Conservation (phyloP, 2,329 filamentous ascomycete species). For the Trichoderma sp. region DNA sequence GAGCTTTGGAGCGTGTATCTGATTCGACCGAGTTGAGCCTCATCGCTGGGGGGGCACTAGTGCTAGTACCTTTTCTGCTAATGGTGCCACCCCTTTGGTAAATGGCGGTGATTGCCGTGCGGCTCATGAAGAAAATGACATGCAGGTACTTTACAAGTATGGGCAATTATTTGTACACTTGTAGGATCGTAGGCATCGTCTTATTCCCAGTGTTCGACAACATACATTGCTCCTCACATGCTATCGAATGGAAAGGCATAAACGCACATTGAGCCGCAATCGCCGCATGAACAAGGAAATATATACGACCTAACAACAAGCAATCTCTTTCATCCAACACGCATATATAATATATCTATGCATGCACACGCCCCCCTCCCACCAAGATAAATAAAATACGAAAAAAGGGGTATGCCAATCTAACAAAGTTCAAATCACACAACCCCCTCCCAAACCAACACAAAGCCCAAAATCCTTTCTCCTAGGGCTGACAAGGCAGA, state of each 20-base stretch:
- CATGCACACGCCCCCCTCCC: background rate
- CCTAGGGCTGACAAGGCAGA: constrained; percentile 26
- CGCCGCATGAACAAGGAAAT: background rate
- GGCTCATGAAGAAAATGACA: background rate
- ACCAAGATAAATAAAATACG: background rate
- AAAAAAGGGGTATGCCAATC: background rate
- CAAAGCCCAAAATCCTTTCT: background rate
- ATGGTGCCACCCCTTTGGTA: background rate
- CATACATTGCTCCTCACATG: background rate
- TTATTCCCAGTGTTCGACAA: background rate
- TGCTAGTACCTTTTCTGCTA: background rate
- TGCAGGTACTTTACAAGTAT: background rate
- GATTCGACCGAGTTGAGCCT: background rate
- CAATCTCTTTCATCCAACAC: background rate
- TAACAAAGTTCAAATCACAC: background rate
- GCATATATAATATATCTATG: background rate
- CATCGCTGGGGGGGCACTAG: background rate
- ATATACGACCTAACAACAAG: background rate
- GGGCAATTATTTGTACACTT: background rate
- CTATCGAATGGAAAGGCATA: background rate
- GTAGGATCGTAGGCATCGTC: background rate
- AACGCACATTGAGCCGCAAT: background rate
- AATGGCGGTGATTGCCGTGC: background rate
- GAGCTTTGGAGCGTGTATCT: background rate
- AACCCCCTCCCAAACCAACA: background rate